Conservation (phyloP, 78 protist genomes). For the Polysphondylium violaceum region DNA sequence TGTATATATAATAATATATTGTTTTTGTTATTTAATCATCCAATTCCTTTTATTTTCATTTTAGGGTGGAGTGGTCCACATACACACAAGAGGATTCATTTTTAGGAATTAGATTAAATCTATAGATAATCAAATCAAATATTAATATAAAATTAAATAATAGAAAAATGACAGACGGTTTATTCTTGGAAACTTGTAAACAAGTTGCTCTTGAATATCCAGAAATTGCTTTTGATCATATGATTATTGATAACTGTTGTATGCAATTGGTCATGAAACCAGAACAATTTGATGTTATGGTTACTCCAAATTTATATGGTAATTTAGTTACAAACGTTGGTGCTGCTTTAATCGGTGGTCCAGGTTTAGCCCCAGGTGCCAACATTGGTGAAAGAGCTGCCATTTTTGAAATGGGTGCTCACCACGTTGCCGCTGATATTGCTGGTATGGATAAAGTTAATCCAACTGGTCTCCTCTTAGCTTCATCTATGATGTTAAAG, state of each 20-base stretch:
- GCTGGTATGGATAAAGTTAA: slow-evolving; percentile 90
- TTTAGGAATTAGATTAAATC: too few species aligned
- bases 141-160: too few species aligned
- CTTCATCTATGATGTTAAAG: slow-evolving; percentile 88
- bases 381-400: slow-evolving; percentile 87
- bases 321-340: slow-evolving; percentile 91
- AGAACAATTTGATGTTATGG: slow-evolving; percentile 92
- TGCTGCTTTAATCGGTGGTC: slow-evolving; percentile 94
- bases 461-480: slow-evolving; percentile 89
- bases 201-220: slow-evolving; percentile 88
- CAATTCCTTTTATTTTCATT: slow-evolving; percentile 1
- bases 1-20: neutral
- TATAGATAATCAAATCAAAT: too few species aligned
- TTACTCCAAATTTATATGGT: slow-evolving; percentile 93
- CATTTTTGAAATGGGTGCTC: slow-evolving; percentile 90
- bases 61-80: too few species aligned
- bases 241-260: slow-evolving; percentile 91
- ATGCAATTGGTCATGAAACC: slow-evolving; percentile 92
- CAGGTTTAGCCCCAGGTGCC: slow-evolving; percentile 91
- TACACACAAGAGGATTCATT: too few species aligned
- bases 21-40: neutral
- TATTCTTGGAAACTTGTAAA: slow-evolving; percentile 78
- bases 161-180: slow-evolving; percentile 84
- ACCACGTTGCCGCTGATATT: slow-evolving; percentile 87
- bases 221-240: slow-evolving; percentile 72